Evolutionary conservation across 768 basidiomycete species (phyloP).

Genomic region (Cystofilobasidium ferigula): DNA sequence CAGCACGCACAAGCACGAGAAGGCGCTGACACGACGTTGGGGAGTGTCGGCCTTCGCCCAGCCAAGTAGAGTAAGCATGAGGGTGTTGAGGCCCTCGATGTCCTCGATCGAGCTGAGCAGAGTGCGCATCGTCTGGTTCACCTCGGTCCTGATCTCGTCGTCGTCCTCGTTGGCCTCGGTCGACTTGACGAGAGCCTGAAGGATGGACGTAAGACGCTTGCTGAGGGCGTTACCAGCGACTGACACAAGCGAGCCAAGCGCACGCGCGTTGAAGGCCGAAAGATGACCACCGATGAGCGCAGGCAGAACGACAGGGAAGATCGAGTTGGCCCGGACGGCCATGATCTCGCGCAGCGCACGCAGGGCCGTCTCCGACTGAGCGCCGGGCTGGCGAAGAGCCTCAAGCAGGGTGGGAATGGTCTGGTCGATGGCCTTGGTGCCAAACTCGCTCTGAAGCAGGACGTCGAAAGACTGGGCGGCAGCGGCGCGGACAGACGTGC

Average conservation of each 20-base stretch:
- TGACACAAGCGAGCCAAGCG: slow-evolving; percentile 76
- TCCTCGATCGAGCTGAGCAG: slow-evolving; percentile 70
- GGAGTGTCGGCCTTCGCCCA: slow-evolving; percentile 74
- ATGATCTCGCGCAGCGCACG: slow-evolving; percentile 89
- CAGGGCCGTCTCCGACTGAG: slow-evolving; percentile 86
- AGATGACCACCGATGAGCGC: slow-evolving; percentile 82
- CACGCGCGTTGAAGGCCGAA: slow-evolving; percentile 87
- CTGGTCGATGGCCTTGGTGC: slow-evolving; percentile 83
- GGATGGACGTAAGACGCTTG: slow-evolving; percentile 63
- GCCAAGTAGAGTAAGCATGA: slow-evolving; percentile 78
- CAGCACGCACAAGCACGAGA: slow-evolving; percentile 49
- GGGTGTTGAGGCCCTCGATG: slow-evolving; percentile 71
- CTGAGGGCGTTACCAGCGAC: slow-evolving; percentile 88
- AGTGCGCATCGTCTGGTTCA: slow-evolving; percentile 63
- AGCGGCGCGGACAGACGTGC: slow-evolving; percentile 70
- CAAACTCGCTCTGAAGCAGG: slow-evolving; percentile 73
- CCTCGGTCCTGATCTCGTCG: slow-evolving; percentile 57
- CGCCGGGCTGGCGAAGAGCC: slow-evolving; percentile 83
- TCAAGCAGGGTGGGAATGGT: slow-evolving; percentile 91
- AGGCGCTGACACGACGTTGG: slow-evolving; percentile 62
- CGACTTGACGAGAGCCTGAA: slow-evolving; percentile 67
- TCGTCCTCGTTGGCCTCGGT: slow-evolving; percentile 49
- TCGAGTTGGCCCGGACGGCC: slow-evolving; percentile 82
- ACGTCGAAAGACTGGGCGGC: slow-evolving; percentile 83
- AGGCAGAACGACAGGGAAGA: slow-evolving; percentile 94